These are phyloP conservation scores for Aspergillus latus DNA, from an alignment of 2,329 filamentous ascomycete species.

Conservation along the genomic window DNA sequence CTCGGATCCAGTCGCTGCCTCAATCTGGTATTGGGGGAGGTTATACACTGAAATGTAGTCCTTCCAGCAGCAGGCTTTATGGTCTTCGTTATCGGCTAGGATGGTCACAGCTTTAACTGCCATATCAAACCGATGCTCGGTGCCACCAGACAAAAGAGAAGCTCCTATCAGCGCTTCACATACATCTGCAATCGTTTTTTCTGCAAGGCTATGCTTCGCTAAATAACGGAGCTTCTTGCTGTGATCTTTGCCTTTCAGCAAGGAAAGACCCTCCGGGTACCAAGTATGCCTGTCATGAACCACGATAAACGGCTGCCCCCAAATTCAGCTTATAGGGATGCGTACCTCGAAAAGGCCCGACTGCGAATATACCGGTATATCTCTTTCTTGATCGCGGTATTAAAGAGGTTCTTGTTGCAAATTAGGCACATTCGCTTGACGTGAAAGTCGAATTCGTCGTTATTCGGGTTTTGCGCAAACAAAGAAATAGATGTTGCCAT, in stretches of 20 bases:
- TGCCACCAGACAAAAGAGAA: constrained; percentile 61
- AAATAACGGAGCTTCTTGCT: constrained; percentile 47
- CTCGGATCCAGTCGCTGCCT: constrained; percentile 64
- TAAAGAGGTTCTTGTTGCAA: constrained; percentile 90
- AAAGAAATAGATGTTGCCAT: constrained; percentile 90
- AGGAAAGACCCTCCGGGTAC: constrained; percentile 78
- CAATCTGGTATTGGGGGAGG: constrained; percentile 69
- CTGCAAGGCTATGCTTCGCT: constrained; percentile 66
- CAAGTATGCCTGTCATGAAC: constrained; percentile 62
- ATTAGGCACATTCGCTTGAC: constrained; percentile 87
- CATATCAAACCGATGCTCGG: constrained; percentile 54
- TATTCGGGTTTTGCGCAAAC: constrained; percentile 72
- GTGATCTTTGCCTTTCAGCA: constrained; percentile 69
- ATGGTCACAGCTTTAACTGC: constrained; percentile 58
- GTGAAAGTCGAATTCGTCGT: constrained; percentile 84
- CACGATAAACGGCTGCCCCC: constrained; percentile 10
- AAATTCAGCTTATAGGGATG: neutral
- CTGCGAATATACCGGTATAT: constrained; percentile 77
- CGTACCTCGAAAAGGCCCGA: constrained; percentile 70
- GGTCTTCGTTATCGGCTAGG: constrained; percentile 67
- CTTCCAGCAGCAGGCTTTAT: constrained; percentile 66
- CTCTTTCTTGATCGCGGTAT: constrained; percentile 66
- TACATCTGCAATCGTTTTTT: constrained; percentile 92
- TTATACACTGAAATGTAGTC: constrained; percentile 73
- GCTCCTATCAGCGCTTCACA: constrained; percentile 94